Base-by-base conservation (phyloP, 2,329 filamentous ascomycete species). In the Sphaerulina musiva region DNA sequence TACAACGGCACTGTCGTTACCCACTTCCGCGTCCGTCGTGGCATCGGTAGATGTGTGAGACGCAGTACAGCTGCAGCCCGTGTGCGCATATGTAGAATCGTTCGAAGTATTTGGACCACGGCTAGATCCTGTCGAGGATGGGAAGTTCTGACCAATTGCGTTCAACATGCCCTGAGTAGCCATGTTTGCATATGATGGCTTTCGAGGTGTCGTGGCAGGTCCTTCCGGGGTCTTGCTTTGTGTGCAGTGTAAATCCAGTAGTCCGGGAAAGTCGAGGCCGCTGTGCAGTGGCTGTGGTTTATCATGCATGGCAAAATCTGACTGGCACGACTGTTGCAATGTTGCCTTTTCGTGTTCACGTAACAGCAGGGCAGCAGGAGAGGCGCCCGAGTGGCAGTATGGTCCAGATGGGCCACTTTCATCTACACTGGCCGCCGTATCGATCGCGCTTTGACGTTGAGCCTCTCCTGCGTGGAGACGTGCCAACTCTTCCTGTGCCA, bases 221-320 rank as follows among this genome's bases (percentile, higher is more conserved):
- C 20, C n/a, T 42, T 26, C 10, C 29, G 17, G 12, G 17, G 20
- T 11, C 12, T 26, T 23, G 23, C 8, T 29, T 26, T 20, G 20
- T 12, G 42, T 8, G 20, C 11, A 6, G 11, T 44, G 17, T 12
- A 11, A 2, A 26, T 44, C 17, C 40, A 9, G 17, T 20, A 44
- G 7, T 20, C 9, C 51, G 17, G 64, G 62, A 42, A 65, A 65
- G 52, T 66, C 59, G 34, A 23, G 44, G 14, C 45, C 17, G 26
- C 42, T 54, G 14, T 60, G 58, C 23, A 55, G 56, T 17, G 47
- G 31, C 4, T 49, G 26, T 38, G 51, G 50, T n/a, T 17, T 10
- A n/a, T 46, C 39, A 17, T 32, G 46, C 7, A 36, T 45, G 5
- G 48, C n/a, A 20, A 39, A 14, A 6, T 51, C 40, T 14, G 8